Conservation (phyloP, 2,329 filamentous ascomycete species). For the Claviceps purpurea region DNA sequence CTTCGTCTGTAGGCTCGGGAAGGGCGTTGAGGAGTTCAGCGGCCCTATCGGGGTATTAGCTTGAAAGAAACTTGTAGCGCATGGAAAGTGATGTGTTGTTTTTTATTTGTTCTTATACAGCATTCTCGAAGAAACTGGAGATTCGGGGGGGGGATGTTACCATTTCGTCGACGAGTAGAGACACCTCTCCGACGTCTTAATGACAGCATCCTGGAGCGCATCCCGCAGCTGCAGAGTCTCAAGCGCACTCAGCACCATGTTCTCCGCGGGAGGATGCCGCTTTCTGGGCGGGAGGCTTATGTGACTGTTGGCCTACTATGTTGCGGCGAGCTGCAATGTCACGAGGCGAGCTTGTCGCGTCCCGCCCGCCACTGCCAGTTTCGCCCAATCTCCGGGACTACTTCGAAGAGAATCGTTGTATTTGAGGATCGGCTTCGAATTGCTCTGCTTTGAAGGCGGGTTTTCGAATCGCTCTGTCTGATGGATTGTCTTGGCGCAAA, state of each 20-base stretch:
- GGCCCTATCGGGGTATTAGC: slow-evolving; percentile 46
- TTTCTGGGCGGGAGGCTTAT: too few species aligned
- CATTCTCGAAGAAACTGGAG: not conserved
- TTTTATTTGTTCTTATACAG: not conserved
- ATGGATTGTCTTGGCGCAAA: too few species aligned
- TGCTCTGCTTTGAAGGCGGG: too few species aligned
- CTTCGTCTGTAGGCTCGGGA: slow-evolving; percentile 41
- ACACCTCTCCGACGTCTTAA: slow-evolving; percentile 87
- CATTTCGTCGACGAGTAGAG: slow-evolving; percentile 96
- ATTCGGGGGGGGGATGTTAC: slow-evolving; percentile 28
- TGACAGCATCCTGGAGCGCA: slow-evolving; percentile 70
- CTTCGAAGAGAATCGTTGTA: too few species aligned
- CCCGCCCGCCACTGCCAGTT: too few species aligned
- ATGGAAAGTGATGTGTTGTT: not conserved
- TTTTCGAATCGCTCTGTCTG: too few species aligned
- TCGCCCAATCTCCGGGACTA: too few species aligned
- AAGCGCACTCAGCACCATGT: slow-evolving; percentile 41
- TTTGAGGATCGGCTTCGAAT: too few species aligned
- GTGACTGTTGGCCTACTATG: too few species aligned
- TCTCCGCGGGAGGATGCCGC: not conserved
- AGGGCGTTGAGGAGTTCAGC: slow-evolving; percentile 86
- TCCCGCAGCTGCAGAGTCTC: slow-evolving; percentile 53
- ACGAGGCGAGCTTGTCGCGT: too few species aligned
- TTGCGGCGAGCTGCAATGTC: too few species aligned
- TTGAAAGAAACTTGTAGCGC: too few species aligned